Conservation (phyloP, 208 protist species). For the Phytomonas serpens region DNA sequence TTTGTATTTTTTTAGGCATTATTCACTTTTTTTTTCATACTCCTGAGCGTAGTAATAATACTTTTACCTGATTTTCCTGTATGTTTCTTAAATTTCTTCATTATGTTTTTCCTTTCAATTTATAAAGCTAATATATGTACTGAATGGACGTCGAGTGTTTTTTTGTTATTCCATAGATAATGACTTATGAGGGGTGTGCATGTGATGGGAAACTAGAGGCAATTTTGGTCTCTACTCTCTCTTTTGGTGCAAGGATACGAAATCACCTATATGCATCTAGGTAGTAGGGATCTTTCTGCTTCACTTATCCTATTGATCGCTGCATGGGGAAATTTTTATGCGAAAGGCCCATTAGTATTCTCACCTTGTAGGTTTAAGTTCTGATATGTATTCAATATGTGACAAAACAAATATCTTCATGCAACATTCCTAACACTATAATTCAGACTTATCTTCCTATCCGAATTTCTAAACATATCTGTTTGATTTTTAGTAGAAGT, state of each 20-base stretch:
- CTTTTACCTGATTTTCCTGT: not conserved
- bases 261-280: not conserved
- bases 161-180: not conserved
- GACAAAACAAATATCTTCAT: not conserved
- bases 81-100: not conserved
- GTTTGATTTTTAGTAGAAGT: not conserved
- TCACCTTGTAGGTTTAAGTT: not conserved
- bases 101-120: constrained; percentile 5
- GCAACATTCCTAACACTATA: not conserved
- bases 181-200: not conserved
- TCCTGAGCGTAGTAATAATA: not conserved
- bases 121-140: not conserved
- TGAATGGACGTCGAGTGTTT: not conserved
- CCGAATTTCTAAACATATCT: not conserved
- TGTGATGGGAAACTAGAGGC: not conserved
- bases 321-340: not conserved
- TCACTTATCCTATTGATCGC: not conserved
- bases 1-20: not conserved
- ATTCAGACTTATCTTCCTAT: not conserved
- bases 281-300: not conserved
- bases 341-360: not conserved
- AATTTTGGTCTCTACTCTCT: not conserved
- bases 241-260: not conserved
- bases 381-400: not conserved
- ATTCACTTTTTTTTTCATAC: not conserved